Percentiles rank a stretch among this genome's conserved stretches.
Conservation (phyloP, 2,329 filamentous ascomycete genomes). For the Trichoderma oligosporum region DNA sequence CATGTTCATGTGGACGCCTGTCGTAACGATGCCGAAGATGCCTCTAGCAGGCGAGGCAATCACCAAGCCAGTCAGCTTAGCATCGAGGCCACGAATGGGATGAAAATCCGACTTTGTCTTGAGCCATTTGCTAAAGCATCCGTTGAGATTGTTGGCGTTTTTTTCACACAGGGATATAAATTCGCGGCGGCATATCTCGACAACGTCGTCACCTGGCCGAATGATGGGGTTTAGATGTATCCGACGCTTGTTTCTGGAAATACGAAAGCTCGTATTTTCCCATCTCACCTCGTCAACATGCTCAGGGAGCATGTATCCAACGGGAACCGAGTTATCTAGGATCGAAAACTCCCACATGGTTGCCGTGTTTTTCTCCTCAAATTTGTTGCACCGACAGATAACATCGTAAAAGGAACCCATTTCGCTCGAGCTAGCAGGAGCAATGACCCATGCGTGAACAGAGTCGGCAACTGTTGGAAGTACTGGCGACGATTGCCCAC, state of each 20-base stretch:
- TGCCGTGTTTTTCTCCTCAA: slow-evolving; percentile 21
- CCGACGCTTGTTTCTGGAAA: slow-evolving; percentile 19
- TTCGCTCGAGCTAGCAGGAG: not conserved
- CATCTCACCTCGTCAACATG: slow-evolving; percentile 24
- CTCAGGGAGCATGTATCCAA: slow-evolving; percentile 28
- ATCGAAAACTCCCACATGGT: slow-evolving; percentile 27
- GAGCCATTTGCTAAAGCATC: slow-evolving; percentile 29
- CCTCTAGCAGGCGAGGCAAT: slow-evolving; percentile 35
- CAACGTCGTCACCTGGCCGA: slow-evolving; percentile 16
- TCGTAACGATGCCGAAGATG: slow-evolving; percentile 36
- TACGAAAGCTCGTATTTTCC: slow-evolving; percentile 23
- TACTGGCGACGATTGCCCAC: not conserved
- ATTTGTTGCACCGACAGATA: slow-evolving; percentile 28
- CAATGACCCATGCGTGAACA: slow-evolving; percentile 16
- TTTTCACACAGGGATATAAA: slow-evolving; percentile 27
- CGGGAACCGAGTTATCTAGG: slow-evolving; percentile 22
- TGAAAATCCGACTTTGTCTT: slow-evolving; percentile 25
- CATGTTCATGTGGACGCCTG: slow-evolving; percentile 38
- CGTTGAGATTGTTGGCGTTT: slow-evolving; percentile 28
- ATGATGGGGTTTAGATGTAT: slow-evolving; percentile 25
- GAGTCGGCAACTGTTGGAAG: not conserved
- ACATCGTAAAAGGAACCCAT: slow-evolving; percentile 24
- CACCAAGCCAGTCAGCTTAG: slow-evolving; percentile 24
- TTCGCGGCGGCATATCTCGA: slow-evolving; percentile 22
- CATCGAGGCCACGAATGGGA: slow-evolving; percentile 29